Percentiles rank a stretch among this genome's conserved stretches.
Evolutionary conservation across 192 early-diverging fungal species (phyloP).

Genomic region (Umbelopsis sp.): DNA sequence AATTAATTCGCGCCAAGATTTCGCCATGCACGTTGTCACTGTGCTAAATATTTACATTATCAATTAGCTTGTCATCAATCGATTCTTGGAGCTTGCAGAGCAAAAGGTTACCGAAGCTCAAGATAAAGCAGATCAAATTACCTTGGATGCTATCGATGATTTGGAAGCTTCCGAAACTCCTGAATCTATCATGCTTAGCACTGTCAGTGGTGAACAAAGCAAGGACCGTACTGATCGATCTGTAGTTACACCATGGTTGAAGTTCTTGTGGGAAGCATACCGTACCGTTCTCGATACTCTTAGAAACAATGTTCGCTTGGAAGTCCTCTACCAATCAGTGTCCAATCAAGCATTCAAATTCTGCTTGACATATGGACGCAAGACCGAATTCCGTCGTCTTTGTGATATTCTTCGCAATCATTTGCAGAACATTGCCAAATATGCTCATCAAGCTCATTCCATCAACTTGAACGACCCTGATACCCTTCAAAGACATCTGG

Average conservation of each 20-base stretch:
- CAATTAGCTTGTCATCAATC: slow-evolving; percentile 76
- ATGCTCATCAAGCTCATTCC: slow-evolving; percentile 87
- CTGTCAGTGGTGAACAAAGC: slow-evolving; percentile 90
- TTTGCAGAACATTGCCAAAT: slow-evolving; percentile 87
- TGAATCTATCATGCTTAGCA: slow-evolving; percentile 94
- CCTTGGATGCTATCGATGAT: slow-evolving; percentile 85
- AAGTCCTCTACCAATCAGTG: slow-evolving; percentile 90
- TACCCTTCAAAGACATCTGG: slow-evolving; percentile 94
- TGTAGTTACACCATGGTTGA: slow-evolving; percentile 98
- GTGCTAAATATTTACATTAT: background rate
- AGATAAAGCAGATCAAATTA: slow-evolving; percentile 87
- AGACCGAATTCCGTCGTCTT: slow-evolving; percentile 98
- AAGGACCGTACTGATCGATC: slow-evolving; percentile 98
- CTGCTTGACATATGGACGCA: slow-evolving; percentile 92
- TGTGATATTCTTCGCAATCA: slow-evolving; percentile 97
- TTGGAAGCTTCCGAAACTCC: slow-evolving; percentile 96
- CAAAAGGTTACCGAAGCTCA: slow-evolving; percentile 89
- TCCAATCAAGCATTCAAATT: slow-evolving; percentile 96
- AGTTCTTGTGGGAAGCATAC: slow-evolving; percentile 99
- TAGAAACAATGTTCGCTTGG: slow-evolving; percentile 94
- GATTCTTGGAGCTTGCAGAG: slow-evolving; percentile 87
- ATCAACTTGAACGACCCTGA: slow-evolving; percentile 97
- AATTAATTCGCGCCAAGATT: background rate
- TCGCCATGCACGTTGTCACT: background rate
- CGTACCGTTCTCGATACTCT: slow-evolving; percentile 95